Conservation (phyloP, 108 stramenopile species). For the Nitzschia inconspicua region DNA sequence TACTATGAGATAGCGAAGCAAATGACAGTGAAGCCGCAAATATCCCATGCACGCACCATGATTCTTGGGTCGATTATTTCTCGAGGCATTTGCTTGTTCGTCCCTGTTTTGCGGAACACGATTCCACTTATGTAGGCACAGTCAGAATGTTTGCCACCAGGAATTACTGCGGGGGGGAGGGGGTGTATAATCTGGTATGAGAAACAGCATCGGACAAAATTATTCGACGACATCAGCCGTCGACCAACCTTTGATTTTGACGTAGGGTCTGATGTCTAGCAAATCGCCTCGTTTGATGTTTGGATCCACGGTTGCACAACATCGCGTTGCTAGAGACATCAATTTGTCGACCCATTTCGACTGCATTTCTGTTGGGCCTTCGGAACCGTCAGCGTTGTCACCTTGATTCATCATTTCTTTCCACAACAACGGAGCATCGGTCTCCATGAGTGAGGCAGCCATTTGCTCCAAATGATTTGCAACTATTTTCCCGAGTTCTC, state of each 20-base stretch:
- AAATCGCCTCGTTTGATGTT: slow-evolving; percentile 87
- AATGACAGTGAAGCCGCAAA: neutral
- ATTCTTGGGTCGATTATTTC: slow-evolving; percentile 82
- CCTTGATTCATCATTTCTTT: slow-evolving; percentile 32
- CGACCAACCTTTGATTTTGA: slow-evolving; percentile 47
- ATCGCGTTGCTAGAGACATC: slow-evolving; percentile 74
- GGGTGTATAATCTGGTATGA: slow-evolving; percentile 39
- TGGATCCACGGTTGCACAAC: slow-evolving; percentile 84
- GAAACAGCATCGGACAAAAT: neutral
- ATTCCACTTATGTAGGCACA: slow-evolving; percentile 89
- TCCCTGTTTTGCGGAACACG: slow-evolving; percentile 88
- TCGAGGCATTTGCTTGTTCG: slow-evolving; percentile 82
- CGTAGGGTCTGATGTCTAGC: slow-evolving; percentile 76
- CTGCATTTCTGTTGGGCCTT: slow-evolving; percentile 5
- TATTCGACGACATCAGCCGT: neutral
- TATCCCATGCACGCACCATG: slow-evolving; percentile 33
- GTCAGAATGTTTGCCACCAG: slow-evolving; percentile 76
- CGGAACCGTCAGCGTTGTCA: neutral
- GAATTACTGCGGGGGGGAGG: slow-evolving; percentile 45
- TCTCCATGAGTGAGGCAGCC: slow-evolving; percentile 50
- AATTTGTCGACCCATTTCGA: slow-evolving; percentile 68
- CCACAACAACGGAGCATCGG: slow-evolving; percentile 68
- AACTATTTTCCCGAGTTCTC: slow-evolving; percentile 53
- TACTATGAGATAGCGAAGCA: neutral
- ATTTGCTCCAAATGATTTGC: slow-evolving; percentile 74